phyloP scores from a whole-genome alignment of 148 eudicot species.

The Amaranthus cruentus region DNA sequence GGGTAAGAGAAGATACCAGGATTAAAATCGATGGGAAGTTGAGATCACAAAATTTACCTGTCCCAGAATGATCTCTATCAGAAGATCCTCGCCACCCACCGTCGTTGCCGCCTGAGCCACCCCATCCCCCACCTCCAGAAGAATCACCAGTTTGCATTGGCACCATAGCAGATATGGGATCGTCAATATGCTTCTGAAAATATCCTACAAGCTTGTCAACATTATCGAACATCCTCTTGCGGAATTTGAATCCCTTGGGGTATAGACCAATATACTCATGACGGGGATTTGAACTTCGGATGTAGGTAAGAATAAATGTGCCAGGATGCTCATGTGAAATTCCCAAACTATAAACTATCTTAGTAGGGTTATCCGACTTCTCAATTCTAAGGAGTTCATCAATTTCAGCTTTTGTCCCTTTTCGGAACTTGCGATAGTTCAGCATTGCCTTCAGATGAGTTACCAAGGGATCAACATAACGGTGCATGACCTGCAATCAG shows the following conservation, averaged over 20 bases:
- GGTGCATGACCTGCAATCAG: constrained; percentile 76
- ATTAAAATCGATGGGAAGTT: not conserved
- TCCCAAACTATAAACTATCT: constrained; percentile 85
- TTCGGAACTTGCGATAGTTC: constrained; percentile 73
- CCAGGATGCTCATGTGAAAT: constrained; percentile 98
- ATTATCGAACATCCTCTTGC: constrained; percentile 78
- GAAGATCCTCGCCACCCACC: constrained; percentile 67
- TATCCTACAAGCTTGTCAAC: constrained; percentile 76
- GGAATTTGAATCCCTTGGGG: constrained; percentile 91
- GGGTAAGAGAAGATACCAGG: not conserved
- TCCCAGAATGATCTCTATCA: constrained; percentile 55
- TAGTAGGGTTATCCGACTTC: constrained; percentile 60
- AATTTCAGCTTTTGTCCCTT: constrained; percentile 85
- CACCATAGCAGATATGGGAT: constrained; percentile 86
- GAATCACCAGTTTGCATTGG: constrained; percentile 79
- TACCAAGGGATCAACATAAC: constrained; percentile 96
- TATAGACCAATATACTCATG: constrained; percentile 89
- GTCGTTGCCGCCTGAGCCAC: constrained; percentile 46
- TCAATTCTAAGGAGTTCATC: constrained; percentile 71
- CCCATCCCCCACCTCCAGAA: constrained; percentile 61
- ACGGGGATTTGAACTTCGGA: constrained; percentile 83
- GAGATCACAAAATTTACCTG: constrained; percentile 36
- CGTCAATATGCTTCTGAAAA: constrained; percentile 89
- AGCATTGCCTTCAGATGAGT: constrained; percentile 79
- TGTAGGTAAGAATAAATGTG: constrained; percentile 77